Base-by-base conservation (phyloP, 2,329 filamentous ascomycete genomes). In the Penicillium olsonii region DNA sequence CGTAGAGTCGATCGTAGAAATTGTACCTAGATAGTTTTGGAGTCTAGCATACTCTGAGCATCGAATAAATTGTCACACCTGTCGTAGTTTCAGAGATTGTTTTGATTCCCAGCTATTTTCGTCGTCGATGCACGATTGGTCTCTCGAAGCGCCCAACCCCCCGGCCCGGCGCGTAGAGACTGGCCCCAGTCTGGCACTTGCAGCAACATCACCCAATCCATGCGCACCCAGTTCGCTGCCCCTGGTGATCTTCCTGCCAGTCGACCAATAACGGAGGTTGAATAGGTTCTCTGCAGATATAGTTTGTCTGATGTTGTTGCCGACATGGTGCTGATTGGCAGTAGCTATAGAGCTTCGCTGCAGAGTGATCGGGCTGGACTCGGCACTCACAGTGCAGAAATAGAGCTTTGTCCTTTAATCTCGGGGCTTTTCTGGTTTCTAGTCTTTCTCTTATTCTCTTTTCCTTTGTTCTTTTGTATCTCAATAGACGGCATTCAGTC, bases 291-390 rank as follows among this genome's bases (percentile, higher is more conserved):
- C 29, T 54, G 43, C 40, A 45, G 53, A 31, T 37, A 15, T 20
- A 38, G 42, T 17, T 5, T 61, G 57, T 62, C 52, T 57, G 53
- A 37, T 50, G 50, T 55, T 12, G 19, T 43, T 59, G 52, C 53
- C 55, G 57, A 54, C 43, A 27, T 34, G 31, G 8, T 44, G 17
- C 48, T 42, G 19, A 60, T 59, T 61, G 55, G 57, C 31, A 24
- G 42, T 44, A 48, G 45, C 39, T 43, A n/a, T n/a, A 6, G 31
- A 43, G 39, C 39, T 37, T 4, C 31, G 19, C 27, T 42, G 39
- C 27, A 29, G 1, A 37, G 24, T 47, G 45, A 37, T 19, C 29
- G 18, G 45, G n/a, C 38, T 42, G 20, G 45, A 37, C 31, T 48
- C 29, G 44, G 31, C 24, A 33, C 35, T 12, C n/a, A n/a, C n/a